Evolutionary conservation across 2,329 filamentous ascomycete genomes (phyloP).

Genomic region (Pseudogymnoascus sp.): DNA sequence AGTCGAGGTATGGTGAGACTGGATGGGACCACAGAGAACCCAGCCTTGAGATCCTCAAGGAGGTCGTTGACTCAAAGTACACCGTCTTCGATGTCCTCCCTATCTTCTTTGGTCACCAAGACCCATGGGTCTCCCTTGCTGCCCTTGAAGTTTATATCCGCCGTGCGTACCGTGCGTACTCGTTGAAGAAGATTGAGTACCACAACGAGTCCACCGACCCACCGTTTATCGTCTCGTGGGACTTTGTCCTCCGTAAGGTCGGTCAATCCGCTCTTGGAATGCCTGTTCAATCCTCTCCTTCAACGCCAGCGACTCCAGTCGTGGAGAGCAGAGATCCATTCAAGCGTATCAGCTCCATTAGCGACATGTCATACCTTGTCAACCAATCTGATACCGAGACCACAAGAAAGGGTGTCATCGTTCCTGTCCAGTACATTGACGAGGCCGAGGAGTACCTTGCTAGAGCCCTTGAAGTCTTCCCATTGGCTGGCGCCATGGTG

Average conservation of each 20-base stretch:
- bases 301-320: conserved; percentile 69
- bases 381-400: conserved; percentile 66
- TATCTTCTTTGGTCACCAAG: conserved; percentile 88
- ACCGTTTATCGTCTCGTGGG: conserved; percentile 81
- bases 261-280: conserved; percentile 86
- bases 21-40: conserved; percentile 95
- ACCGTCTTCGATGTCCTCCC: conserved; percentile 95
- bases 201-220: conserved; percentile 64
- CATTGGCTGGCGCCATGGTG: conserved; percentile 47
- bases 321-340: conserved; percentile 55
- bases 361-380: conserved; percentile 86
- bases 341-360: conserved; percentile 87
- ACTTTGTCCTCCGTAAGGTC: conserved; percentile 90
- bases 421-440: conserved; percentile 88
- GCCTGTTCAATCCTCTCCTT: conserved; percentile 71
- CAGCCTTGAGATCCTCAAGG: conserved; percentile 83
- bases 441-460: conserved; percentile 82
- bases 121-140: conserved; percentile 89
- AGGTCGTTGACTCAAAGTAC: conserved; percentile 97
- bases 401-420: conserved; percentile 83
- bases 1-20: conserved; percentile 95
- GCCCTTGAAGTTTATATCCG: conserved; percentile 94
- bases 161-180: conserved; percentile 93
- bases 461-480: conserved; percentile 79
- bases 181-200: conserved; percentile 83